Base-by-base conservation (phyloP, 441 rosid genomes). In the Pelargonium citronellum region DNA sequence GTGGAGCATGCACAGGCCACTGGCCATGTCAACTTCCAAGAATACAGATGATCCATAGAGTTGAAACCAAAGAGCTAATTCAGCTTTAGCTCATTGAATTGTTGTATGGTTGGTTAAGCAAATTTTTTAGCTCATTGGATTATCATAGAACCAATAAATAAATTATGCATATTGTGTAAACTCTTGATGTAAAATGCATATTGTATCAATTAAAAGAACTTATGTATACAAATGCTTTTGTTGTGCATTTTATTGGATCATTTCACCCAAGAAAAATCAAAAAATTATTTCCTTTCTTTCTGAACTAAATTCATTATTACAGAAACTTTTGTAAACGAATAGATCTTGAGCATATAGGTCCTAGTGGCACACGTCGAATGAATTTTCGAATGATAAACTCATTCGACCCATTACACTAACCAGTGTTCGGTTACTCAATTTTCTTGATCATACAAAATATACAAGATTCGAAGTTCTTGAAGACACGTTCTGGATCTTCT, bases 1-100 rank as follows among this genome's bases (percentile, higher is more conserved):
- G 86, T 71, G 71, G 96, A 89, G 78, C 96, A 94, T 82, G 97
- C 99, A 22, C 92, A 85, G 79, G 96, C 95, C 27, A 90, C 94
- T 1, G 96, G 96, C 65, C 99, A 90, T 85, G 91, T 81, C 64
- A 94, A 91, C 81, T 94, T 91, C 71, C 96, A 90, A 80, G 96
- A 91, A 73, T 91, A 84, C 73, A 85, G 80, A 81, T 91, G 88
- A 87, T 60, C 5, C 34, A 34, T 69, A 39, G 1, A 10, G 30
- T 71, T 58, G 15, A 20, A 13, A 19, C 20, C 68, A 70, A 8
- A 15, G 15, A 20, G 34, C 41, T 30, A 37, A 15, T 16, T 57
- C 15, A 9, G 30, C 3, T 7, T 8, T 47, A 55, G 61, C 57
- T 62, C 12, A 46, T 66, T 27, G 68, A 49, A 41, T 61, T 61